Conservation (phyloP, 2,329 filamentous ascomycete genomes). For the Phialemoniopsis sp. region DNA sequence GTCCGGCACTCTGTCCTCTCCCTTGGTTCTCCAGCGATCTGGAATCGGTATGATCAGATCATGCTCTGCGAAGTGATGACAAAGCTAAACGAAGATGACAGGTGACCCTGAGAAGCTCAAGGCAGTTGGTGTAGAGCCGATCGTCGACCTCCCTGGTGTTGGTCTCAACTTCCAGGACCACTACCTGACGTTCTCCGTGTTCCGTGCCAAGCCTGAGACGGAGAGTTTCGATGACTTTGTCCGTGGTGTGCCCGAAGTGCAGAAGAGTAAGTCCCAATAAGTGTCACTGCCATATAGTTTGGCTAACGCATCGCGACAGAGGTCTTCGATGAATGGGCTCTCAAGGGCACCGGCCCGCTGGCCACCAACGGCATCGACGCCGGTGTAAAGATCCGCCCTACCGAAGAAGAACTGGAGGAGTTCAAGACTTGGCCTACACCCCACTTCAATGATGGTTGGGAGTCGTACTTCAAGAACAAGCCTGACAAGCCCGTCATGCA, state of each 20-base stretch:
- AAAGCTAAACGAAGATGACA: conserved; percentile 9
- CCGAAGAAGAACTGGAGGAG: conserved; percentile 59
- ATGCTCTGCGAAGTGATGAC: no score
- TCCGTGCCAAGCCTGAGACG: conserved; percentile 67
- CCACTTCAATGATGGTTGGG: conserved; percentile 72
- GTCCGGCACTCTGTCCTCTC: conserved; percentile 69
- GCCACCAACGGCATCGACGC: conserved; percentile 78
- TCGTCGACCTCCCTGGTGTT: conserved; percentile 69
- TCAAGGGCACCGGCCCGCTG: conserved; percentile 73
- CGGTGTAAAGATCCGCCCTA: conserved; percentile 74
- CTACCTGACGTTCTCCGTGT: conserved; percentile 67
- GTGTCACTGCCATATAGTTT: no score
- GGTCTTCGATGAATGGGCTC: conserved; percentile 73
- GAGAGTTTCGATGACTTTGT: conserved; percentile 81
- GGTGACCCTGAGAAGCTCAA: conserved; percentile 68
- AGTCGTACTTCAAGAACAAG: conserved; percentile 80
- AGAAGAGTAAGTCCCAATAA: conserved; percentile 46
- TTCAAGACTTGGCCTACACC: conserved; percentile 72
- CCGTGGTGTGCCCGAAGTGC: conserved; percentile 66
- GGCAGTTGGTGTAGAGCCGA: conserved; percentile 62
- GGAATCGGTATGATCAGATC: conserved; percentile 47
- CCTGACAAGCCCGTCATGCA: conserved; percentile 87
- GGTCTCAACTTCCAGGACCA: conserved; percentile 76
- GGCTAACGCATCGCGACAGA: conserved; percentile 23
- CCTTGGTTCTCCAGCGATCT: conserved; percentile 70